Base-by-base conservation (phyloP, 208 protist species). In the Porcisia hertigi region DNA sequence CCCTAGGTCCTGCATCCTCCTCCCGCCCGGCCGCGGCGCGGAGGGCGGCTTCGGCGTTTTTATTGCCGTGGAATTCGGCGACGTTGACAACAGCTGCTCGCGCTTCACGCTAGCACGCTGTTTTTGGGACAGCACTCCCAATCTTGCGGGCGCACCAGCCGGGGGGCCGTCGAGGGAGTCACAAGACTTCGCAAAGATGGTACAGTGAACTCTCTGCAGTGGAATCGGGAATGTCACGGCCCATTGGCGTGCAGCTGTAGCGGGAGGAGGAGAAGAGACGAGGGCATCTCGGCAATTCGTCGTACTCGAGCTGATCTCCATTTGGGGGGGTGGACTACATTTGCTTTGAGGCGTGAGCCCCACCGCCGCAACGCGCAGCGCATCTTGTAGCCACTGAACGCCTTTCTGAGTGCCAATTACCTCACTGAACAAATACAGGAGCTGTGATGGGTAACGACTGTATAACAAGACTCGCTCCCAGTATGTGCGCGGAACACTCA, bases 401-500 rank as follows among this genome's bases (percentile, higher is more conserved):
- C 69, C 16, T 39, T 57, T 73, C n/a, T 36, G 64, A 18, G 67
- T 72, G 23, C 69, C 83, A 18, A 84, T 20, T 41, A 83, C 60
- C 63, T 88, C 81, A 45, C 70, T 81, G 25, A 88, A 76, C 34
- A 73, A 69, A 69, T 82, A 88, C 25, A 88, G 70, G 7, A 86
- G 62, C 76, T 86, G 81, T 1, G 81, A 86, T 1, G 81, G 66
- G 59, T 63, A 82, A 39, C 77, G 72, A 65, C 77, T 82, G 36
- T 53, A 77, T 2, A 73, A 30, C 34, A 82, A 43, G 0, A 82
- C 55, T 6, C 77, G 71, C 30, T 82, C 77, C 58, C 71, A 74
- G 72, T 82, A 82, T 47, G 66, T 73, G 49, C 34, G 41, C 25
- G 66, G 25, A 20, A 45, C 16, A 57, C 23, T 36, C 47, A 11